phyloP scores from a whole-genome alignment of 352 stramenopile genomes.

The Globisporangium okanoganense region DNA sequence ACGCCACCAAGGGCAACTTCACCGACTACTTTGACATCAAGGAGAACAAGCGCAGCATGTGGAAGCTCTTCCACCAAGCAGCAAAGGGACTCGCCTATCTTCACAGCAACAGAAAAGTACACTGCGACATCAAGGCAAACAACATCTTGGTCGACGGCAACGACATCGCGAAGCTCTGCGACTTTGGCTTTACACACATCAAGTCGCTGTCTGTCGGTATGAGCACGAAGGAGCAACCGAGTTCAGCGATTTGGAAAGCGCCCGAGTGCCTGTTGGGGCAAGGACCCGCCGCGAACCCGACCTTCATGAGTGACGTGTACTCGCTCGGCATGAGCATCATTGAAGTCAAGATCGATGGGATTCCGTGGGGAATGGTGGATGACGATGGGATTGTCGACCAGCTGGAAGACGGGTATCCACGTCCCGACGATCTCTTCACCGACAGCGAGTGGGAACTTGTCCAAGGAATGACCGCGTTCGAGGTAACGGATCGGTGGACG shows the following conservation, averaged over 20 bases:
- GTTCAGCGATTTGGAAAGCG: constrained; percentile 28
- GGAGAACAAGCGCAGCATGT: constrained; percentile 14
- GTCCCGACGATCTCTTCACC: background rate
- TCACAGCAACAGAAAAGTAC: background rate
- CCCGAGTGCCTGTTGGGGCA: constrained; percentile 27
- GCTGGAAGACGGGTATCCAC: background rate
- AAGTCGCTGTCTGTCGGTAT: background rate
- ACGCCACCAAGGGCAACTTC: background rate
- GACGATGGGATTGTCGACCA: constrained; percentile 15
- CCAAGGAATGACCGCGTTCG: background rate
- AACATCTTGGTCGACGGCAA: background rate
- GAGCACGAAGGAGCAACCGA: constrained; percentile 16
- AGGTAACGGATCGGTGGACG: background rate
- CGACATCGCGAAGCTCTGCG: background rate
- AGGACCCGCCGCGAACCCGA: background rate
- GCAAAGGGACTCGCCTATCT: background rate
- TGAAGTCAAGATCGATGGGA: background rate
- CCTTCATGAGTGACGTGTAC: background rate
- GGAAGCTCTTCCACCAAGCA: constrained; percentile 19
- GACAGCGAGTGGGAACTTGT: constrained; percentile 5
- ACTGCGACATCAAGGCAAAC: background rate
- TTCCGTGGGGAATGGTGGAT: background rate
- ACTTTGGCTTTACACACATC: background rate
- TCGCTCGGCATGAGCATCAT: constrained; percentile 12
- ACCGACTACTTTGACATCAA: background rate